These are phyloP conservation scores for Cucurbita ficifolia DNA, from an alignment of 306 rosid genomes.

Conservation along the genomic window DNA sequence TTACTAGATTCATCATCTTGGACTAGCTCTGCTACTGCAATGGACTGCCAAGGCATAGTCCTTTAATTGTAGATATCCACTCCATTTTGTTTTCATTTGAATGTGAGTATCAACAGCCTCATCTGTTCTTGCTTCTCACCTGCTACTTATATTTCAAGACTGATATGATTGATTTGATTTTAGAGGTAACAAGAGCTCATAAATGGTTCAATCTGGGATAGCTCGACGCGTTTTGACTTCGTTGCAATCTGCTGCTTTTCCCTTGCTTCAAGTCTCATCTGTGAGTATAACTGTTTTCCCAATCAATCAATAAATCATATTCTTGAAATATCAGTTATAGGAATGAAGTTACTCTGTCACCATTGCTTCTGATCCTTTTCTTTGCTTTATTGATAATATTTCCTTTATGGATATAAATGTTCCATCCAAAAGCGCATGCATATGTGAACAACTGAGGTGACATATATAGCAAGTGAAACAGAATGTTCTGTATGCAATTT, in stretches of 20 bases:
- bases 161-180: not conserved
- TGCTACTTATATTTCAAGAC: not conserved
- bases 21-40: not conserved
- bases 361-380: not conserved
- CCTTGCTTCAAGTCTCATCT: not conserved
- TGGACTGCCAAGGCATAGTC: not conserved
- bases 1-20: not conserved
- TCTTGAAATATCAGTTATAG: not conserved
- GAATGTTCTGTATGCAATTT: not conserved
- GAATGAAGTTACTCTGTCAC: not conserved
- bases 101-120: not conserved
- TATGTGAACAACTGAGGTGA: not conserved
- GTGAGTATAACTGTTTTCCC: not conserved
- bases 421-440: not conserved
- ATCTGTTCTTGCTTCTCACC: not conserved
- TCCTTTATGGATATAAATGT: not conserved
- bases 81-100: not conserved
- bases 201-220: not conserved
- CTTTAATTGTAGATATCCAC: not conserved
- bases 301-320: not conserved
- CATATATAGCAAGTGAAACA: not conserved
- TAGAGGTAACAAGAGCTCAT: not conserved
- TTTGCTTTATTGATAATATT: not conserved
- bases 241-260: not conserved
- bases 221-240: not conserved